Conservation (phyloP, 2,329 filamentous ascomycete genomes). For the Paraphaeosphaeria minitans region DNA sequence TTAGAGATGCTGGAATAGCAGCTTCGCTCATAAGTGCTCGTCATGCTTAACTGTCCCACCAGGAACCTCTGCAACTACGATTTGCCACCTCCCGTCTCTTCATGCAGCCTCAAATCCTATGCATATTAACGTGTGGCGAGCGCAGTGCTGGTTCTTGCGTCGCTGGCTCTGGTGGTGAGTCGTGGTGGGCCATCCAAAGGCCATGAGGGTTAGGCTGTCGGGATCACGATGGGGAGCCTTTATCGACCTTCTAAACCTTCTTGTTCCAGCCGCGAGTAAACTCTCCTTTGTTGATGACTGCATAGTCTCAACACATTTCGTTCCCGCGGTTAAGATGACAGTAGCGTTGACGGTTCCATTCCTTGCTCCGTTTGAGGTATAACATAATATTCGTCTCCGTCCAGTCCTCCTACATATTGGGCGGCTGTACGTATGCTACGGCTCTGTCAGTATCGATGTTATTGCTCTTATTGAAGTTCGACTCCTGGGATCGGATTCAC, state of each 20-base stretch:
- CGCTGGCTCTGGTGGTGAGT: background rate
- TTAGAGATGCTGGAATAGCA: no score
- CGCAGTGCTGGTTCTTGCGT: background rate
- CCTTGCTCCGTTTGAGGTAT: background rate
- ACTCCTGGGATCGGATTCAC: background rate
- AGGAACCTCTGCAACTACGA: background rate
- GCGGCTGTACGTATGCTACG: constrained; percentile 17
- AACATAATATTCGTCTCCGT: background rate
- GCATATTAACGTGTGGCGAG: background rate
- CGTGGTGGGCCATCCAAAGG: background rate
- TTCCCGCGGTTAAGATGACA: background rate
- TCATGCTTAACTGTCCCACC: no score
- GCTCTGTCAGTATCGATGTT: background rate
- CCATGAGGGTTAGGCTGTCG: no score
- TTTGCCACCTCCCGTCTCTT: background rate
- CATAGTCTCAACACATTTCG: background rate
- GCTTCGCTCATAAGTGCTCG: no score
- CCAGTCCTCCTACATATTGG: background rate
- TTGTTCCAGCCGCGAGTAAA: background rate
- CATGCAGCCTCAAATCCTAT: background rate
- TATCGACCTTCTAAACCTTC: background rate
- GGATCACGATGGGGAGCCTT: no score
- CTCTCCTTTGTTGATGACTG: background rate
- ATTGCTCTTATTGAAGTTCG: background rate
- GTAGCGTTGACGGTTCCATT: background rate